Conservation (phyloP, 768 basidiomycete genomes). For the Lentinula boryana region DNA sequence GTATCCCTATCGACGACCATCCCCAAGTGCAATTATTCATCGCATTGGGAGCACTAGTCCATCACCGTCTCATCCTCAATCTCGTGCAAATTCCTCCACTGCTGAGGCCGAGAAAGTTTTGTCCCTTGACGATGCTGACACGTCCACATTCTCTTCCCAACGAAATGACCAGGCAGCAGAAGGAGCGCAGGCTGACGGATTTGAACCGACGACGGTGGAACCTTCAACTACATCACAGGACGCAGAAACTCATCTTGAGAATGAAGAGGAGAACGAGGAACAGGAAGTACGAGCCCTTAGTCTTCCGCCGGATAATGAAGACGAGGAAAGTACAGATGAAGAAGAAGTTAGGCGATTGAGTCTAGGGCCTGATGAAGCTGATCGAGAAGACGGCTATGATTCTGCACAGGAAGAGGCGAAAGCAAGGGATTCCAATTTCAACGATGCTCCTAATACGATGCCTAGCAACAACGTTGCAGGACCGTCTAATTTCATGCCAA, state of each 20-base stretch:
- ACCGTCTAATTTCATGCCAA: not conserved
- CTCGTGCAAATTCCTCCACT: not conserved
- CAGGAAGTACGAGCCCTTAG: not conserved
- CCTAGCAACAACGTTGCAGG: not conserved
- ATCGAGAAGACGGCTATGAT: conserved; percentile 16
- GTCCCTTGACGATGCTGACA: not conserved
- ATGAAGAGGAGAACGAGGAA: conserved; percentile 12
- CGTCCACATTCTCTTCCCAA: not conserved
- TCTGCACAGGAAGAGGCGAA: conserved; percentile 1
- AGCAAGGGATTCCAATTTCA: conserved; percentile 3
- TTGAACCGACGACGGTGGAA: not conserved
- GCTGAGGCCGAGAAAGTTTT: not conserved
- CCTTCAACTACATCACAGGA: not conserved
- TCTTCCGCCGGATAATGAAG: not conserved
- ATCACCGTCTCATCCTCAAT: not conserved
- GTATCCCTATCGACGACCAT: conserved; percentile 31
- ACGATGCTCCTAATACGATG: not conserved
- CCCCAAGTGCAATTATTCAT: not conserved
- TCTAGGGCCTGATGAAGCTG: conserved; percentile 6
- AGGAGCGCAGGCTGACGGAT: not conserved
- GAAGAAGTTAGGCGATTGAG: conserved; percentile 8
- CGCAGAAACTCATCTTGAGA: conserved; percentile 8
- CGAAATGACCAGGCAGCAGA: not conserved
- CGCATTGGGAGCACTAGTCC: not conserved
- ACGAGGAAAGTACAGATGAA: conserved; percentile 14